A percentile compares a stretch with the other conserved stretches of the same genome.
Conservation (phyloP, 2,329 filamentous ascomycete species). For the Xylariaceae sp. region DNA sequence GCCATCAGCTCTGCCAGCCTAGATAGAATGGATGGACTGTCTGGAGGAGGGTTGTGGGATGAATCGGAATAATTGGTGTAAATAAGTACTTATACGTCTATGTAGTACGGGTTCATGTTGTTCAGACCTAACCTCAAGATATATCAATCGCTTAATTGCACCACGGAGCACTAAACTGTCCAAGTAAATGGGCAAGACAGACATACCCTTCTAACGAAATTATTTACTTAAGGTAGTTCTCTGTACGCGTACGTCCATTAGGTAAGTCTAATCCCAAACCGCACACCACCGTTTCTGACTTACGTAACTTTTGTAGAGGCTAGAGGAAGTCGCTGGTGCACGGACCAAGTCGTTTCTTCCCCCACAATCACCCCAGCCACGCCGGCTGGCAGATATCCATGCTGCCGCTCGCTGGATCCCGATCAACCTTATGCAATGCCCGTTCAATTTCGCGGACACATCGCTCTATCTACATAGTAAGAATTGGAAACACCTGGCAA, state of each 20-base stretch:
- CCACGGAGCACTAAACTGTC: not conserved
- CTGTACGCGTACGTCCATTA: too few species aligned
- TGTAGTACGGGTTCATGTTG: too few species aligned
- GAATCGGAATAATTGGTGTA: not conserved
- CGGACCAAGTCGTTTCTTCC: too few species aligned
- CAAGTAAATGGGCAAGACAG: not conserved
- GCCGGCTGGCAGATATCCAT: not conserved
- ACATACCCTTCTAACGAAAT: not conserved
- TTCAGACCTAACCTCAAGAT: not conserved
- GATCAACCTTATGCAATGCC: not conserved
- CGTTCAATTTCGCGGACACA: not conserved
- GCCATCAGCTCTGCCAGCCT: not conserved
- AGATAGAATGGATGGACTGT: not conserved
- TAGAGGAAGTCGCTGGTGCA: too few species aligned
- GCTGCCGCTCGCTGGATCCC: not conserved
- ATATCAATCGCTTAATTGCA: constrained; percentile 1
- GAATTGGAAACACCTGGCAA: not conserved
- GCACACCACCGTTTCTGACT: too few species aligned
- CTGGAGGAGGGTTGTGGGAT: not conserved
- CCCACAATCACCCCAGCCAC: not conserved
- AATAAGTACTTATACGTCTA: too few species aligned
- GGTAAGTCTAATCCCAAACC: too few species aligned
- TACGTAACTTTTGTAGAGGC: too few species aligned
- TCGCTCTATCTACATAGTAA: not conserved
- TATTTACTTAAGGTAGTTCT: too few species aligned